Evolutionary conservation across 345 rosid species (phyloP), one percentile per base, ranked within the genome.

Genomic region (Syzygium aqueum): DNA sequence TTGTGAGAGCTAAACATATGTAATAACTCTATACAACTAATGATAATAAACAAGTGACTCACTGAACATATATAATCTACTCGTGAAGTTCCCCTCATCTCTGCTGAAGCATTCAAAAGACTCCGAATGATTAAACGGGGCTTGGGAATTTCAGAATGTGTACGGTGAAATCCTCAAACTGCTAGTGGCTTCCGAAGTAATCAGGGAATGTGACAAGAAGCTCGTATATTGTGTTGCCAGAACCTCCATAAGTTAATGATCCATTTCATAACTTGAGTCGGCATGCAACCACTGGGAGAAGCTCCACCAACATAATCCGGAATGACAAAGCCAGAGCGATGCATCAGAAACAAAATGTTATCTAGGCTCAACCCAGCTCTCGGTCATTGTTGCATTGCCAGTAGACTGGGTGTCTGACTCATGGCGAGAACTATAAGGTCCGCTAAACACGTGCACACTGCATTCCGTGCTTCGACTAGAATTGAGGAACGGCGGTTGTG

Each of bases 401-500:
- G 95, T 89, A 83, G 95, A 95, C 15, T 88, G 94, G 85, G 89
- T 82, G 56, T 90, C 86, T 84, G 95, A 91, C 84, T 92, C 90
- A 5, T 90, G 88, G 84, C 87, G 90, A 53, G 90, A 90, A 89
- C 56, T 86, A 67, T 63, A 43, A 51, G 86, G 87, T 1, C 78
- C 53, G 1, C 89, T 86, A 28, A 87, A 52, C 30, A 57, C 46
- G 43, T 19, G 52, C 52, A 28, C 61, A 86, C 90, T 91, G 73
- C 54, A 85, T 87, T 91, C 95, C 27, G 84, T 53, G 85, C 90
- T 78, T 21, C n/a, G 85, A 28, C 56, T 87, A 67, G 94, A 86
- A 88, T 88, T 93, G 28, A 94, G 87, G 91, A 93, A 97, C 14
- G 98, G 99, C 15, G 99, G 99, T 85, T 95, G 98, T 22, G 92